Percentiles rank a stretch among this genome's conserved stretches.
phyloP scores from a whole-genome alignment of 2,329 filamentous ascomycete species.

The Cladobotryum protrusum region DNA sequence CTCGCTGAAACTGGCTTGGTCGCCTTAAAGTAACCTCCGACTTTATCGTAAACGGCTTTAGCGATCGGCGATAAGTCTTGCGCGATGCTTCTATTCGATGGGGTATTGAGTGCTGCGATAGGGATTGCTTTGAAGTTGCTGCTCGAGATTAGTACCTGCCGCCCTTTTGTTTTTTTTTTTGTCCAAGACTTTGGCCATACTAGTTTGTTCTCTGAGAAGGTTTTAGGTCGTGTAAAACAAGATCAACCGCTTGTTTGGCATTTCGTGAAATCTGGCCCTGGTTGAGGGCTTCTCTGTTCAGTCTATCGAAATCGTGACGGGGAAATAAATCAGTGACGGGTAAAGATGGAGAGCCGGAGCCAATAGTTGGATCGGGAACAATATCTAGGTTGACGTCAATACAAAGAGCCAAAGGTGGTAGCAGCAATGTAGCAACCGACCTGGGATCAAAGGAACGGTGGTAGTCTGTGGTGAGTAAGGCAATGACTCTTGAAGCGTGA shows the following conservation, averaged over 20 bases:
- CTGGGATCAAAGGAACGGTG: slow-evolving; percentile 69
- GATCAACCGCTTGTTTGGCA: slow-evolving; percentile 64
- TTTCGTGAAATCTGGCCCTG: slow-evolving; percentile 55
- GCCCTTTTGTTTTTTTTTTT: too few relatives aligned
- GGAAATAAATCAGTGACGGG: slow-evolving; percentile 47
- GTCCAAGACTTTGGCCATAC: slow-evolving; percentile 35
- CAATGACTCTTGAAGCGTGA: slow-evolving; percentile 67
- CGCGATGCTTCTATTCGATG: slow-evolving; percentile 25
- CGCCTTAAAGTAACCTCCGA: slow-evolving; percentile 34
- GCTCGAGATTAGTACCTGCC: slow-evolving; percentile 21
- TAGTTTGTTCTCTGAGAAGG: slow-evolving; percentile 64
- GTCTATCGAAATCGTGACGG: slow-evolving; percentile 52
- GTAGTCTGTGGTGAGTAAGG: slow-evolving; percentile 80
- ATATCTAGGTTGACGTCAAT: slow-evolving; percentile 42
- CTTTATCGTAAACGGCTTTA: slow-evolving; percentile 34
- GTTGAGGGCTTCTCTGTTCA: slow-evolving; percentile 64
- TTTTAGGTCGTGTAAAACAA: slow-evolving; percentile 68
- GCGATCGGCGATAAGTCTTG: slow-evolving; percentile 45
- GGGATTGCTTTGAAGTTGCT: slow-evolving; percentile 47
- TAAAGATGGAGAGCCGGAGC: slow-evolving; percentile 47
- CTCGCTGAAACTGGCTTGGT: slow-evolving; percentile 28
- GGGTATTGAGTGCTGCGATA: slow-evolving; percentile 17
- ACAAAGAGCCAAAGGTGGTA: neutral
- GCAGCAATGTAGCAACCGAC: slow-evolving; percentile 37
- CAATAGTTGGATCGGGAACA: slow-evolving; percentile 58